phyloP scores from a whole-genome alignment of 192 early-diverging fungal species.

The Backusella mclennaniae region DNA sequence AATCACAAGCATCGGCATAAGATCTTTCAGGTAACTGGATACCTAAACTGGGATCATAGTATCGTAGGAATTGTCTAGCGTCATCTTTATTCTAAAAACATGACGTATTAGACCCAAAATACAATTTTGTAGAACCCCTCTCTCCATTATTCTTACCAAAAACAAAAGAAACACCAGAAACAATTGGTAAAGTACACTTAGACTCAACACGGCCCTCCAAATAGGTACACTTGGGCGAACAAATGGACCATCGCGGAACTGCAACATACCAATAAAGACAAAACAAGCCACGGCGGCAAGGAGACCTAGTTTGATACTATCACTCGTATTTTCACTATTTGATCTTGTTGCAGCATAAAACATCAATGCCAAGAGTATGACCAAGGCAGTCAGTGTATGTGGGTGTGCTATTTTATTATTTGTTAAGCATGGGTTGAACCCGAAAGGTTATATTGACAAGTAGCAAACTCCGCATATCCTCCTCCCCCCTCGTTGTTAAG shows the following conservation, averaged over 20 bases:
- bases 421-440: not conserved
- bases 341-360: constrained; percentile 56
- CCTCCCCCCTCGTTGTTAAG: not conserved
- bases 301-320: constrained; percentile 54
- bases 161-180: constrained; percentile 89
- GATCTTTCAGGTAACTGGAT: constrained; percentile 84
- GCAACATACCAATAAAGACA: constrained; percentile 80
- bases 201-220: constrained; percentile 85
- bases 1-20: constrained; percentile 87
- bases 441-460: not conserved
- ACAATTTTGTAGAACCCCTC: not conserved
- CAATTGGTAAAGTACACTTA: constrained; percentile 88
- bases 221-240: constrained; percentile 91
- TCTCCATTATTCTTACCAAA: constrained; percentile 49
- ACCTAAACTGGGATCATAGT: constrained; percentile 80
- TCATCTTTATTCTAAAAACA: constrained; percentile 76
- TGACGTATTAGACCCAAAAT: constrained; percentile 64
- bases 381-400: constrained; percentile 53
- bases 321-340: constrained; percentile 48
- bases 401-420: constrained; percentile 42
- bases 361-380: constrained; percentile 42
- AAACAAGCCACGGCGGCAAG: constrained; percentile 55
- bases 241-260: constrained; percentile 94
- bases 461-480: not conserved
- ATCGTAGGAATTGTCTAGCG: constrained; percentile 74